phyloP scores from a whole-genome alignment of 495 filamentous ascomycete genomes.

The Podospora anserina region DNA sequence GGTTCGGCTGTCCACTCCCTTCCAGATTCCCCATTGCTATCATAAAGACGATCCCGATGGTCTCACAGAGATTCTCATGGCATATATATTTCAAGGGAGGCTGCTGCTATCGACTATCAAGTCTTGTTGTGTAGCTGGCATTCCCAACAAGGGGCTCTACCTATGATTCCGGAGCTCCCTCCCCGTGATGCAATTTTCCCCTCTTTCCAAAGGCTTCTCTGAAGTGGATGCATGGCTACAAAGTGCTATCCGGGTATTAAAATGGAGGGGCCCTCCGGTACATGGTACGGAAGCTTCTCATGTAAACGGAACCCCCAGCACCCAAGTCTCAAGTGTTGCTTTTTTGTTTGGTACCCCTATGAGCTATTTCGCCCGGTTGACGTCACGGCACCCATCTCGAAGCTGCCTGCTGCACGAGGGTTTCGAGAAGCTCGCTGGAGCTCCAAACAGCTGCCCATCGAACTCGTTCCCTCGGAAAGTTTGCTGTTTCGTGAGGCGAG shows the following conservation, averaged over 20 bases:
- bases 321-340: not conserved
- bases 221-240: not conserved
- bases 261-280: not conserved
- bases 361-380: not conserved
- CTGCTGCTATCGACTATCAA: too few species aligned
- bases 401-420: not conserved
- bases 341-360: not conserved
- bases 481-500: not conserved
- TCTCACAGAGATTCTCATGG: not conserved
- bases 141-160: not conserved
- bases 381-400: conserved; percentile 8
- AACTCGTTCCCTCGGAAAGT: not conserved
- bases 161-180: not conserved
- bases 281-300: not conserved
- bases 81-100: too few species aligned
- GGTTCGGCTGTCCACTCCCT: conserved; percentile 12
- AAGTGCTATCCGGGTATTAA: not conserved
- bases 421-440: not conserved
- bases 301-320: not conserved
- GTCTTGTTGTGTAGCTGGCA: too few species aligned
- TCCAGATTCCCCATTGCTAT: not conserved
- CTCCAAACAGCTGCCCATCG: not conserved
- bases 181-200: not conserved
- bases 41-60: not conserved
- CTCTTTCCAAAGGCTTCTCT: not conserved